phyloP scores from a whole-genome alignment of 2,329 filamentous ascomycete genomes.

The Iodosphaeria phyllophila region DNA sequence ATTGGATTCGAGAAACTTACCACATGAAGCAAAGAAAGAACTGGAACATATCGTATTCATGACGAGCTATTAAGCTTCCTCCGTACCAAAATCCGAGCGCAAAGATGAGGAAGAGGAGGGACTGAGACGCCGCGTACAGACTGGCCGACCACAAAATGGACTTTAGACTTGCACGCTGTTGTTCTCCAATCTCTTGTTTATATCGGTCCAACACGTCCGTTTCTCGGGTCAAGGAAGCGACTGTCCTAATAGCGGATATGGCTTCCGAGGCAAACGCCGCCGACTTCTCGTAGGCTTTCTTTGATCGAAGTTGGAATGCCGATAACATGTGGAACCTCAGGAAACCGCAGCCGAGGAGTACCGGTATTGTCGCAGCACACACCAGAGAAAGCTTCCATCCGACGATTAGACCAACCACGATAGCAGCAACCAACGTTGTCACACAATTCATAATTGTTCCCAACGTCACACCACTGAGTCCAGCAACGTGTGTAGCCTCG shows the following conservation, averaged over 20 bases:
- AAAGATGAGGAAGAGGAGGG: conserved; percentile 64
- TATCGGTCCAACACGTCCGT: conserved; percentile 60
- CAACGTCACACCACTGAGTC: conserved; percentile 72
- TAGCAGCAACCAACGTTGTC: conserved; percentile 62
- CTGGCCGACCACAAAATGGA: conserved; percentile 60
- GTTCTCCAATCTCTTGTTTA: conserved; percentile 41
- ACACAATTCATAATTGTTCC: conserved; percentile 67
- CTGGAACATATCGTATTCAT: conserved; percentile 61
- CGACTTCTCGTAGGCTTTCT: conserved; percentile 60
- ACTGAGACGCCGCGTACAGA: conserved; percentile 74
- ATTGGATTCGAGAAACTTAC: no score
- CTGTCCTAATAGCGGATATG: conserved; percentile 82
- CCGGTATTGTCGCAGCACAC: conserved; percentile 58
- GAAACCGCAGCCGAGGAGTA: conserved; percentile 68
- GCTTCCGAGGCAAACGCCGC: conserved; percentile 85
- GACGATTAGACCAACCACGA: conserved; percentile 50
- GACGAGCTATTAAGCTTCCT: conserved; percentile 50
- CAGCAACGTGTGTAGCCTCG: conserved; percentile 74
- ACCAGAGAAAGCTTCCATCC: conserved; percentile 82
- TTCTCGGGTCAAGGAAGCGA: conserved; percentile 79
- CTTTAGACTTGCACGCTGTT: conserved; percentile 47
- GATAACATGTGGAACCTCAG: conserved; percentile 73
- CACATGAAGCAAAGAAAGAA: conserved; percentile 87
- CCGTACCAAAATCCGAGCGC: conserved; percentile 91
- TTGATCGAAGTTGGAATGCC: conserved; percentile 60